Base-by-base conservation (phyloP, 352 stramenopile species). In the Phytophthora ramorum region DNA sequence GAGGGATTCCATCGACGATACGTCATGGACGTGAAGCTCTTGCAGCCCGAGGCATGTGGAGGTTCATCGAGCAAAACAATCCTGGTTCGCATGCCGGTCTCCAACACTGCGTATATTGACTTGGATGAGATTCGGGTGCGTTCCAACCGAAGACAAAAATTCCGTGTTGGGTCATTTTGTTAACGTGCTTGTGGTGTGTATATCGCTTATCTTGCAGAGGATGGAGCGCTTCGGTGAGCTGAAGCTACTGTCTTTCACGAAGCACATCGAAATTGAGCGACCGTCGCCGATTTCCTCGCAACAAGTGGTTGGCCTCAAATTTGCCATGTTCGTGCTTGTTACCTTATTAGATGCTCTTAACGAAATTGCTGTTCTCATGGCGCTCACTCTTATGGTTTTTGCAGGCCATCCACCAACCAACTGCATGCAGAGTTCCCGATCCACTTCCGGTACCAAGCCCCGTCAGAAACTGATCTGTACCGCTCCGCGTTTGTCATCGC, bases 251-350 rank as follows among this genome's bases (percentile, higher is more conserved):
- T 70, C 75, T 13, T 85, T 83, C 47, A 49, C 69, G 7, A 88
- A 88, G 40, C 76, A 90, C 63, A 88, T 90, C 35, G 81, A 90
- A 48, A 90, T 90, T 14, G 81, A 90, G 41, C 78, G 79, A 6
- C 81, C 81, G 13, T 77, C 81, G 8, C 43, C 79, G 6, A 66
- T 90, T 50, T 88, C 79, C 0, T 68, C 76, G 16, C 81, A 88
- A 50, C 77, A 90, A 54, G 61, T 76, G 7, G 71, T 90, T 54
- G 75, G 72, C 3, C 66, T 90, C 17, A 59, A 72, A 32, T 80
- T 90, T 58, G 45, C 52, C 13, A 58, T 85, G 76, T 85, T 57
- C 28, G 78, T 76, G 10, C 6, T 9, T 16, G 17, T 66, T 48
- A 13, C 13, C 49, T 34, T 40, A 7, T 41, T 43, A 16, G 0